Conservation (phyloP, 768 basidiomycete genomes). For the Sarcomyxa edulis region DNA sequence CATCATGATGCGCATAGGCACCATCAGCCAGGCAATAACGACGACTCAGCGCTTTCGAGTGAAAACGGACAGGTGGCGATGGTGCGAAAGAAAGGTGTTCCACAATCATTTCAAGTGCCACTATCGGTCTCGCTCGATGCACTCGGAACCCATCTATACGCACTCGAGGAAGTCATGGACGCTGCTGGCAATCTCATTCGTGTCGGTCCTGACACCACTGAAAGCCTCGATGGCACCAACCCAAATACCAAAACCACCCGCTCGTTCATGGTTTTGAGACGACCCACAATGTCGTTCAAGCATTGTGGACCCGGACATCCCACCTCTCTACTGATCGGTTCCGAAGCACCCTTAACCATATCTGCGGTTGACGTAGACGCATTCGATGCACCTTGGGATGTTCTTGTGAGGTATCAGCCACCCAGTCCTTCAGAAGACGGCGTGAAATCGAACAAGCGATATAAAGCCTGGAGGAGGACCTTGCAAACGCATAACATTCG, state of each 20-base stretch:
- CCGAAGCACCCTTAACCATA: slow-evolving; percentile 53
- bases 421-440: slow-evolving; percentile 26
- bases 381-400: slow-evolving; percentile 66
- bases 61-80: slow-evolving; percentile 10
- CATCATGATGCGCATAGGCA: slow-evolving; percentile 30
- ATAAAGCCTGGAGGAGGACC: slow-evolving; percentile 60
- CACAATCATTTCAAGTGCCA: slow-evolving; percentile 64
- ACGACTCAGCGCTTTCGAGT: slow-evolving; percentile 12
- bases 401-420: slow-evolving; percentile 61
- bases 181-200: slow-evolving; percentile 72
- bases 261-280: slow-evolving; percentile 64
- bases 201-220: slow-evolving; percentile 27
- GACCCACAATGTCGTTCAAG: slow-evolving; percentile 68
- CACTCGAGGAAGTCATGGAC: slow-evolving; percentile 80
- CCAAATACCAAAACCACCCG: slow-evolving; percentile 45
- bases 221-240: slow-evolving; percentile 14
- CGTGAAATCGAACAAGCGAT: slow-evolving; percentile 30
- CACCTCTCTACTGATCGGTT: slow-evolving; percentile 65
- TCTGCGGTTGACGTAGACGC: slow-evolving; percentile 47
- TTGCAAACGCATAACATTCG: slow-evolving; percentile 43
- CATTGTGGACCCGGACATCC: slow-evolving; percentile 70
- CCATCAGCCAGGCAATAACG: no score
- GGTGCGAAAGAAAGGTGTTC: slow-evolving; percentile 18
- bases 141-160: slow-evolving; percentile 66
- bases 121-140: slow-evolving; percentile 57